Evolutionary conservation across 2,329 filamentous ascomycete species (phyloP).

Genomic region (Aureobasidium sp.): DNA sequence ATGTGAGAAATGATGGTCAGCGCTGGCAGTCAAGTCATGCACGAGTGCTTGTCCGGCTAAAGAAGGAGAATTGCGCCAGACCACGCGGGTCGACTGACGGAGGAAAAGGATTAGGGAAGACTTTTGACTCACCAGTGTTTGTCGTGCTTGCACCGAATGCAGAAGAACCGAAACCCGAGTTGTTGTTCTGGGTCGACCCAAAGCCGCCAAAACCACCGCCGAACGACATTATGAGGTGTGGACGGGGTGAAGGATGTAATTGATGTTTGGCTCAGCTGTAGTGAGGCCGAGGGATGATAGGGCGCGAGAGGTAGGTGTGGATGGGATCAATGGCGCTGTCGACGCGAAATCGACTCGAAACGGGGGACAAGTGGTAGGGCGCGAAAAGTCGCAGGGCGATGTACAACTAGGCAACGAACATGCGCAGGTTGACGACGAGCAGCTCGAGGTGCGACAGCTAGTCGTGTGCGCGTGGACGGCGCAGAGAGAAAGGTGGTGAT

Average conservation of each 20-base stretch:
- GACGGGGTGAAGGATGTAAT: background rate
- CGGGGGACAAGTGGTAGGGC: background rate
- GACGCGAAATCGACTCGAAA: slow-evolving; percentile 10
- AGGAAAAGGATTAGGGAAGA: background rate
- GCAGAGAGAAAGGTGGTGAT: background rate
- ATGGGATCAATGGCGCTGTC: background rate
- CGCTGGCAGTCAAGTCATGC: slow-evolving; percentile 1
- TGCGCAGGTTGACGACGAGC: background rate
- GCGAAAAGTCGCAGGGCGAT: slow-evolving; percentile 5
- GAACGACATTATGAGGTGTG: slow-evolving; percentile 13
- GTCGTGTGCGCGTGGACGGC: background rate
- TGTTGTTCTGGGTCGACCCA: slow-evolving; percentile 12
- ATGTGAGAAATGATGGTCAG: background rate
- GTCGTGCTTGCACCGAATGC: slow-evolving; percentile 18
- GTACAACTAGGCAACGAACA: slow-evolving; percentile 5
- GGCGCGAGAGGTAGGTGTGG: background rate
- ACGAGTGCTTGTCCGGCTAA: background rate
- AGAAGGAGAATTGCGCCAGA: background rate
- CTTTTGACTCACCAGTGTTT: slow-evolving; percentile 22
- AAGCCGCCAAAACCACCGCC: slow-evolving; percentile 47
- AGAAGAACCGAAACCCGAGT: slow-evolving; percentile 12
- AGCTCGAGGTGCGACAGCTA: background rate
- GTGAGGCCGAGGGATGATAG: background rate
- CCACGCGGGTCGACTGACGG: background rate
- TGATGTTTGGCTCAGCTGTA: background rate